phyloP scores from a whole-genome alignment of 768 basidiomycete species.

The Hebeloma cylindrosporum region DNA sequence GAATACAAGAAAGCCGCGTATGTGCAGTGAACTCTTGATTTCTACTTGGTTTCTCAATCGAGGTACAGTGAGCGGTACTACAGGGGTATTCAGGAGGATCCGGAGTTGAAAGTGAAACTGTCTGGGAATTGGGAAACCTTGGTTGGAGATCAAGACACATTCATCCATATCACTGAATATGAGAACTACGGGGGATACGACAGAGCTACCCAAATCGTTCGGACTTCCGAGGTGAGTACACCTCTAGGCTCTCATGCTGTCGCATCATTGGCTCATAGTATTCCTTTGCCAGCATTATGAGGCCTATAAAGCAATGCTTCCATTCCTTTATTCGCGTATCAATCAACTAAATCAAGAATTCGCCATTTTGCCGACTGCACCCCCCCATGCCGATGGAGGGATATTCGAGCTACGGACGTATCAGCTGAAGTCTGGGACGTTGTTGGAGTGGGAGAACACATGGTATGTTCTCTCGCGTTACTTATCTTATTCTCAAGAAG shows the following conservation, averaged over 20 bases:
- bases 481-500: too few relatives aligned
- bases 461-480: constrained; percentile 53
- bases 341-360: constrained; percentile 91
- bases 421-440: constrained; percentile 81
- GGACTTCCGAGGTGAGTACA: constrained; percentile 64
- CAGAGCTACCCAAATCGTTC: constrained; percentile 63
- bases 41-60: constrained; percentile 4
- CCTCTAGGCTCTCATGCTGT: background rate
- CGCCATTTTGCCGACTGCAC: constrained; percentile 90
- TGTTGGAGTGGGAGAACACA: constrained; percentile 93
- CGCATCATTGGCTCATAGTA: constrained; percentile 5
- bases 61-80: constrained; percentile 77
- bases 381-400: constrained; percentile 84
- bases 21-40: too few relatives aligned
- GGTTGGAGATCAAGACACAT: constrained; percentile 88
- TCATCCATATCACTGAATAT: constrained; percentile 83
- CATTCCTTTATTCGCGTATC: constrained; percentile 69
- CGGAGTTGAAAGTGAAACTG: constrained; percentile 77
- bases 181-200: constrained; percentile 92
- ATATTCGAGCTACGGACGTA: constrained; percentile 94
- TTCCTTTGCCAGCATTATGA: constrained; percentile 51
- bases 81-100: constrained; percentile 71
- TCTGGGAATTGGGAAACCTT: constrained; percentile 93
- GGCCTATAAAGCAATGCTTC: constrained; percentile 74
- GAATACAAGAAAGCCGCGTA: constrained; percentile 91